phyloP scores from a whole-genome alignment of 768 basidiomycete genomes.

The Boletellus emodensis region DNA sequence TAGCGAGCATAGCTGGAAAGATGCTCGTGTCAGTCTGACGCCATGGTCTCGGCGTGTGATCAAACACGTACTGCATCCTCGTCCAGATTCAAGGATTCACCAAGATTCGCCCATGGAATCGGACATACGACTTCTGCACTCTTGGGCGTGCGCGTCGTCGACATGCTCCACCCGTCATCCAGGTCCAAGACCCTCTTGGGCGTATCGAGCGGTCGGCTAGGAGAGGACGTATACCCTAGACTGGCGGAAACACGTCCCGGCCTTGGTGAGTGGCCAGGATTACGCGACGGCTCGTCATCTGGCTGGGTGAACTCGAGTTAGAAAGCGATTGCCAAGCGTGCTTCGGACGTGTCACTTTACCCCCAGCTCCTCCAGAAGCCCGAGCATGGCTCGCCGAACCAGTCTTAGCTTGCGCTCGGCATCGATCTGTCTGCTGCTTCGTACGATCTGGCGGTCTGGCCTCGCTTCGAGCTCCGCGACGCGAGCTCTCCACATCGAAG shows the following conservation, averaged over 20 bases:
- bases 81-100: slow-evolving; percentile 29
- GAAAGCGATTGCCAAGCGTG: background rate
- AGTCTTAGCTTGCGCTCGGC: slow-evolving; percentile 31
- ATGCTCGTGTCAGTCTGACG: background rate
- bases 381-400: slow-evolving; percentile 38
- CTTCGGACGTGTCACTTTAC: slow-evolving; percentile 16
- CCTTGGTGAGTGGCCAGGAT: slow-evolving; percentile 10
- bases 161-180: slow-evolving; percentile 37
- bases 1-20: slow-evolving; percentile 25
- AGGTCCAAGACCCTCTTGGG: slow-evolving; percentile 7
- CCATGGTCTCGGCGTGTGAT: background rate
- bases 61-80: slow-evolving; percentile 40
- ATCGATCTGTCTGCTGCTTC: slow-evolving; percentile 32
- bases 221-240: slow-evolving; percentile 4
- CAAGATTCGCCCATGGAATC: slow-evolving; percentile 26
- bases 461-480: slow-evolving; percentile 37
- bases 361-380: slow-evolving; percentile 42
- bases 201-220: slow-evolving; percentile 6
- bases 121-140: slow-evolving; percentile 32
- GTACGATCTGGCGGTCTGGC: slow-evolving; percentile 24
- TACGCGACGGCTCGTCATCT: slow-evolving; percentile 16
- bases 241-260: background rate
- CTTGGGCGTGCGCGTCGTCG: slow-evolving; percentile 38
- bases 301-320: slow-evolving; percentile 14
- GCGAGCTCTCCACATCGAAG: slow-evolving; percentile 22